A percentile compares a stretch with the other conserved stretches of the same genome.
These are phyloP conservation scores for Rhizopus sp. DNA, from an alignment of 371 early-diverging fungal species.

Conservation along the genomic window DNA sequence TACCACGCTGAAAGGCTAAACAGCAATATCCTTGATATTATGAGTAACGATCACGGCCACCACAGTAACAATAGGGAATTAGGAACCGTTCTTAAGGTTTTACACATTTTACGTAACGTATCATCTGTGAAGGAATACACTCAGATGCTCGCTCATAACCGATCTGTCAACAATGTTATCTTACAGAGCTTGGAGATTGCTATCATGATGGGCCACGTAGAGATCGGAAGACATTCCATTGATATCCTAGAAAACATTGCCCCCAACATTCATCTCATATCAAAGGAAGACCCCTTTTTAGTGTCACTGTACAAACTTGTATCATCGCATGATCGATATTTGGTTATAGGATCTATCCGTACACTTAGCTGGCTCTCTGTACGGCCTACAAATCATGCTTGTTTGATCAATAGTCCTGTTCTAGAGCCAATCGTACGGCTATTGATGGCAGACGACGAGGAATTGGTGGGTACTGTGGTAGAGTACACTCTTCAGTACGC, in stretches of 20 bases:
- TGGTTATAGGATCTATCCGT: slow-evolving; percentile 66
- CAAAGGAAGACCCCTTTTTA: slow-evolving; percentile 39
- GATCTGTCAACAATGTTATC: slow-evolving; percentile 51
- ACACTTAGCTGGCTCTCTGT: slow-evolving; percentile 61
- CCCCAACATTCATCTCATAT: slow-evolving; percentile 37
- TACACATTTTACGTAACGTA: slow-evolving; percentile 76
- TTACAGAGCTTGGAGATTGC: slow-evolving; percentile 59
- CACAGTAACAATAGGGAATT: slow-evolving; percentile 9
- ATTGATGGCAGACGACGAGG: slow-evolving; percentile 70
- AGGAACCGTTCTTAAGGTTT: slow-evolving; percentile 69
- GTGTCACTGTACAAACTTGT: slow-evolving; percentile 41
- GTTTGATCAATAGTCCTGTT: slow-evolving; percentile 12
- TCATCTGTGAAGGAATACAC: slow-evolving; percentile 66
- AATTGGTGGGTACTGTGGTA: slow-evolving; percentile 62
- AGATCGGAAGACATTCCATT: slow-evolving; percentile 63
- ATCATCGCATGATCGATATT: slow-evolving; percentile 58
- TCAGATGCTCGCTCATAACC: slow-evolving; percentile 46
- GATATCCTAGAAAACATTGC: slow-evolving; percentile 74
- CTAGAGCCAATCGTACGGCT: slow-evolving; percentile 39
- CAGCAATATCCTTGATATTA: slow-evolving; percentile 10
- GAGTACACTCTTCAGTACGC: slow-evolving; percentile 77
- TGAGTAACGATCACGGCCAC: not conserved
- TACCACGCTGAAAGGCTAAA: not conserved
- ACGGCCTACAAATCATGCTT: slow-evolving; percentile 4
- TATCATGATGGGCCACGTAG: slow-evolving; percentile 45